Conservation (phyloP, 78 protist species). For the Planoprotostelium fungivorum region DNA sequence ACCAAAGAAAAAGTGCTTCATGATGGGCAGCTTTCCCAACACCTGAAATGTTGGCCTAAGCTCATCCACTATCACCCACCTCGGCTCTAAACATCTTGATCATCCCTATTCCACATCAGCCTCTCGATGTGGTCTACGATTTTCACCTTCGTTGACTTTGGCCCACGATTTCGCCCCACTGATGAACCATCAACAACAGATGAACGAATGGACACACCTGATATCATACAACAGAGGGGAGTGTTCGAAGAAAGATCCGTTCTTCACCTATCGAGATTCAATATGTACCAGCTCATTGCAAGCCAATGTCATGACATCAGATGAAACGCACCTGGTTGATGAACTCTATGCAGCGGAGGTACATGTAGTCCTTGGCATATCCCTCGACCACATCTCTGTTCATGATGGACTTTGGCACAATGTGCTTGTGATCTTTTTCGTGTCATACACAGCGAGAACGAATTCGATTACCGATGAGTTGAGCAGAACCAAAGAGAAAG, state of each 20-base stretch:
- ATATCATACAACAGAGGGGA: slow-evolving; percentile 80
- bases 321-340: slow-evolving; percentile 21
- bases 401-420: slow-evolving; percentile 48
- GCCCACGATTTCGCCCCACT: slow-evolving; percentile 60
- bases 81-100: slow-evolving; percentile 83
- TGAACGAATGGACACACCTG: too few relatives aligned
- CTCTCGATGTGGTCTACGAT: slow-evolving; percentile 38
- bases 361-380: slow-evolving; percentile 51
- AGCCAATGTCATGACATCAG: too few relatives aligned
- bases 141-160: slow-evolving; percentile 70
- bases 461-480: slow-evolving; percentile 50
- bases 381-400: slow-evolving; percentile 15
- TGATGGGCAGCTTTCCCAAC: slow-evolving; percentile 68
- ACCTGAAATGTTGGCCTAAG: slow-evolving; percentile 4
- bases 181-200: too few relatives aligned
- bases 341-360: slow-evolving; percentile 50
- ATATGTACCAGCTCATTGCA: too few relatives aligned
- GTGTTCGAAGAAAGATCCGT: slow-evolving; percentile 72
- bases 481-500: slow-evolving; percentile 88
- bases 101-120: slow-evolving; percentile 48
- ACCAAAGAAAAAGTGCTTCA: slow-evolving; percentile 87
- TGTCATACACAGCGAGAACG: neutral
- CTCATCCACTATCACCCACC: slow-evolving; percentile 1
- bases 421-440: slow-evolving; percentile 23
- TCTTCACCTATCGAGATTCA: too few relatives aligned